Evolutionary conservation across 768 basidiomycete species (phyloP), one percentile per base, ranked within the genome.

Genomic region (Lepiota brunneoincarnata): DNA sequence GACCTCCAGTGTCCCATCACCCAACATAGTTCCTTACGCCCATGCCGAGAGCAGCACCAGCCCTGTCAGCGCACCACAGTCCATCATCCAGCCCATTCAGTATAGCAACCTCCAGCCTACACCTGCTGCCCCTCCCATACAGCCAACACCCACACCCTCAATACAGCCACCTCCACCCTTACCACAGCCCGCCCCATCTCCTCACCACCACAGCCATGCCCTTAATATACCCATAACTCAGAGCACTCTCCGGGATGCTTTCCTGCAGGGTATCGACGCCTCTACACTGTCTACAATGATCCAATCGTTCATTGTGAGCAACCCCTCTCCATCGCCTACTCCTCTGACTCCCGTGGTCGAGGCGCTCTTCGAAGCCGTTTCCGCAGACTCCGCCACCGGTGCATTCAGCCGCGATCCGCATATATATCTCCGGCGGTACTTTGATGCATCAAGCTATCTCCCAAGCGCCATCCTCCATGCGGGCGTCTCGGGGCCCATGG

Each of bases 361-460:
- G 31, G 76, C 80, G 7, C 71, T 85, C 3, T 85, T 84, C 55
- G 81, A 82, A 26, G 82, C 82, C 41, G 66, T 76, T 47, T 69
- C 74, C 10, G 59, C 73, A 1, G 74, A 77, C 31, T 62, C 61
- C 15, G 54, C 62, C 10, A 60, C 75, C 2, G 65, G 55, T 37
- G 51, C 68, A 31, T 69, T 68, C 52, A 66, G 61, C 39, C 67
- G 75, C 11, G 75, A 80, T 41, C 73, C 74, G 17, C 64, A 68
- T 46, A 59, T 64, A 6, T 70, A 77, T 60, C 67, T 85, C 14
- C 73, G 78, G n/a, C 73, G 79, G 11, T 59, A 55, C 28, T 84
- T 76, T 63, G 39, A 56, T 35, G 52, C 56, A 26, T 46, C 40
- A 46, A 14, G 48, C 17, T 44, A 58, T 50, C 81, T 84, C 48